Base-by-base conservation (phyloP, 805 yeast genomes). In the Blastobotrys attinorum region DNA sequence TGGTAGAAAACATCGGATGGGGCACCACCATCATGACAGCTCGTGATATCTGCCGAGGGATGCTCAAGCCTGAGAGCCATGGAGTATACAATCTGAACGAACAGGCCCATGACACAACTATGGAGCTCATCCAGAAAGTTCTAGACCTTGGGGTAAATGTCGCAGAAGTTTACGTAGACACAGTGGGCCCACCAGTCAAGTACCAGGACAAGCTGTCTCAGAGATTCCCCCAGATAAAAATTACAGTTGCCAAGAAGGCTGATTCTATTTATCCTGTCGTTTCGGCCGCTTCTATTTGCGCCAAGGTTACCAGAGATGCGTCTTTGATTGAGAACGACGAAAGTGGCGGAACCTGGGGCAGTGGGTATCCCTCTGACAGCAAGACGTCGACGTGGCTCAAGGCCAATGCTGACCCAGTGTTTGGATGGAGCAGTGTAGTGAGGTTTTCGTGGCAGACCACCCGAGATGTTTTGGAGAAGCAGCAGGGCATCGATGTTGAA, bases 401-500 rank as follows among this genome's bases (percentile, higher is more conserved):
- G 32, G 52, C 62, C 0, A 67, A 71, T 20, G 76, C 84, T 22
- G 85, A 86, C 58, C 73, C 73, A 11, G 67, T 90, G 11, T 85
- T 85, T 63, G 97, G 97, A 0, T 92, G 97, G 97, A 72, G 77
- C 41, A 63, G 68, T 4, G 73, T 83, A 7, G 76, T 83, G 6
- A 66, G 99, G 40, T 92, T 81, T 56, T 86, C 95, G 31, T 92
- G 99, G 99, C 92, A 86, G 54, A 92, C 98, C 0, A 78, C 96
- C 1, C 78, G 76, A 51, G 94, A 86, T 48, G 69, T 84, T 31
- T 62, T 90, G 32, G 70, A 69, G 10, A 74, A 70, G 33, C 31
- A 34, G 3, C 22, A 37, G 4, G 47, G 52, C 10, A 48, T 36
- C 10, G 21, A 20, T 5, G 47, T 51, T 3, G 51, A 52, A 38